Evolutionary conservation across 805 yeast genomes (phyloP).

Genomic region (Pichia deserticola): DNA sequence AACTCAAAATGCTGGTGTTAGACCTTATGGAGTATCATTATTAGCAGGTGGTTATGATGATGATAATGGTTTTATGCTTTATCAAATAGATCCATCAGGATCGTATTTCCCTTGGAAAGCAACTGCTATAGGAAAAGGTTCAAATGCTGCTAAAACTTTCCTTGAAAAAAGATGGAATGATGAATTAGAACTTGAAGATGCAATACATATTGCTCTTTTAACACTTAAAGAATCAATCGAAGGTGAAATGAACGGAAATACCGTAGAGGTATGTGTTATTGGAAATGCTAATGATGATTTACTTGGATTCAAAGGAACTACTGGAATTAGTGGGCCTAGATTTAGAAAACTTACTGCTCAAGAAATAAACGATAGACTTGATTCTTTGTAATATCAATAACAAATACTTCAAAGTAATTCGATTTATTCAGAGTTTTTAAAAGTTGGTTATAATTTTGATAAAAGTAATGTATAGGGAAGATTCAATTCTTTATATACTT

Average conservation of each 20-base stretch:
- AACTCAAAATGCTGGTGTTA: slow-evolving; percentile 95
- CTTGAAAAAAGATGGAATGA: slow-evolving; percentile 98
- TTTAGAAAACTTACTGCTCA: slow-evolving; percentile 77
- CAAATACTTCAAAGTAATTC: too few species aligned
- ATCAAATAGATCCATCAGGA: slow-evolving; percentile 98
- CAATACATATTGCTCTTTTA: slow-evolving; percentile 89
- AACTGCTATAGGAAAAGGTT: slow-evolving; percentile 95
- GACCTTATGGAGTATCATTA: slow-evolving; percentile 97
- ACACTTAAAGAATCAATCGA: slow-evolving; percentile 95
- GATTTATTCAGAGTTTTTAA: too few species aligned
- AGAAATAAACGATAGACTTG: slow-evolving; percentile 93
- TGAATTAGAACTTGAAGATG: slow-evolving; percentile 94
- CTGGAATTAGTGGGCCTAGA: slow-evolving; percentile 76
- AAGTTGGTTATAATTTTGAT: too few species aligned
- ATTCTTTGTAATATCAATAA: slow-evolving; percentile 52
- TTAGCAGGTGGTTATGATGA: slow-evolving; percentile 93
- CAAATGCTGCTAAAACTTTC: slow-evolving; percentile 94
- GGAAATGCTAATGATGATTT: slow-evolving; percentile 75
- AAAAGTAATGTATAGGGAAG: too few species aligned
- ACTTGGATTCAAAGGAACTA: slow-evolving; percentile 82
- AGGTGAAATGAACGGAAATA: slow-evolving; percentile 96
- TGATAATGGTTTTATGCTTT: slow-evolving; percentile 58
- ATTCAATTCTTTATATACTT: too few species aligned
- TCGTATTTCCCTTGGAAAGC: slow-evolving; percentile 99
- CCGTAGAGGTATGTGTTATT: slow-evolving; percentile 84